Evolutionary conservation across 2,329 filamentous ascomycete genomes (phyloP), one percentile per base, ranked within the genome.

Genomic region (Penicillium brasilianum): DNA sequence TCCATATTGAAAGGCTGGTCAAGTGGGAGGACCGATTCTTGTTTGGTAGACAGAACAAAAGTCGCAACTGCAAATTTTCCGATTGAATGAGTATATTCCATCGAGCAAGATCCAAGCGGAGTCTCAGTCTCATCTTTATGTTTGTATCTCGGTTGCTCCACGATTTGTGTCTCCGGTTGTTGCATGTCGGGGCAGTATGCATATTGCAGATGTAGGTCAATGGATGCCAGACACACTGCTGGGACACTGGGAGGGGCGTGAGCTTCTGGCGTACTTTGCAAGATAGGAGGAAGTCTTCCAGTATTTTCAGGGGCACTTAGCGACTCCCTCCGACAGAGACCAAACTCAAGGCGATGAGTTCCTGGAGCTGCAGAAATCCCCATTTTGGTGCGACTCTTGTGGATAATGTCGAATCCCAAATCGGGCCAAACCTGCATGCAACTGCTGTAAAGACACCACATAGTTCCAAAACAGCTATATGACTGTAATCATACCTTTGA

Each of bases 401-500:
- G 66, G 7, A 65, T 49, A 8, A 69, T 60, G 6, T 52, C 54
- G 28, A 77, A 71, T 14, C 69, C 72, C 48, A 77, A 60, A 28
- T 74, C 67, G 1, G 68, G 53, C 75, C 75, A 78, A 34, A 74
- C 57, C 76, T 78, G 32, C 7, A 52, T 2, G 2, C 37, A 3
- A 22, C 28, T n/a, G 10, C 3, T 11, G 10, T 46, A 4, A 48
- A 28, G 14, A 13, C 20, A 20, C 13, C 13, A n/a, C 16, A 25
- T n/a, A 4, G 2, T 9, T 9, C 32, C 11, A 34, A 9, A 34
- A 2, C 8, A 5, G 20, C 6, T 13, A 25, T 48, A 7, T 25
- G 34, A 55, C 11, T 13, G 34, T 14, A 41, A 28, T 4, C 52
- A 32, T 63, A 70, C 76, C 65, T 70, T 66, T 34, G 72, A 71